Base-by-base conservation (phyloP, 768 basidiomycete species). In the Amanita molliuscula region DNA sequence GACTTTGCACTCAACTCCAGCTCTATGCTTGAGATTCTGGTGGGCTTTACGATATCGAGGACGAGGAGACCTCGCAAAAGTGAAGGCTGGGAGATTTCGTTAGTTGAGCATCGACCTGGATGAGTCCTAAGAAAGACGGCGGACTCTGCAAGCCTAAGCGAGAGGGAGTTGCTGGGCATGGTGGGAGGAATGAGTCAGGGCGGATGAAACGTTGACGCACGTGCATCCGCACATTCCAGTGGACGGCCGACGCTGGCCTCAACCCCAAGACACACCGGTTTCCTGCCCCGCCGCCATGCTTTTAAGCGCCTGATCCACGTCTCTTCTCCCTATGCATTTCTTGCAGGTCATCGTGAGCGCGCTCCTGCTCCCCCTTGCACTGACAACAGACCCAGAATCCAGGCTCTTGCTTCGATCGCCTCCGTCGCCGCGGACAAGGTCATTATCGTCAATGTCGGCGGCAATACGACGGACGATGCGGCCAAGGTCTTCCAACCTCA, bases 21-120 rank as follows among this genome's bases (percentile, higher is more conserved):
- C 49, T 84, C 83, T 51, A 99, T 93, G 58, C 82, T 86, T 28
- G 85, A 82, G 56, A 99, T 82, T 62, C 82, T 82, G 47, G 81
- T 92, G 0, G 92, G 81, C 62, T 95, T 95, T 26, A 70, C 69
- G 9, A 77, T 64, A 23, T 73, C 67, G 15, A 76, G 61, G 1
- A 77, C 76, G 48, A 87, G 67, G 11, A 88, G 62, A 9, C 84
- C 86, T 16, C 86, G 71, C 31, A 88, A 64, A 53, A 83, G 64
- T 4, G 85, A 78, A 1, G 75, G 75, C 15, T 62, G 59, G 6
- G 65, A 58, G 43, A 63, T 58, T 4, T 55, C 54, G 13, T 31
- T 31, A 37, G 55, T 51, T 42, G 52, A 61, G 29, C 65, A 63
- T 37, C 72, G 61, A 18, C 66, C 68, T 57, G 78, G 75, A 25